Evolutionary conservation across 371 early-diverging fungal species (phyloP), one percentile per base, ranked within the genome.

Genomic region (Ordospora pajunii): DNA sequence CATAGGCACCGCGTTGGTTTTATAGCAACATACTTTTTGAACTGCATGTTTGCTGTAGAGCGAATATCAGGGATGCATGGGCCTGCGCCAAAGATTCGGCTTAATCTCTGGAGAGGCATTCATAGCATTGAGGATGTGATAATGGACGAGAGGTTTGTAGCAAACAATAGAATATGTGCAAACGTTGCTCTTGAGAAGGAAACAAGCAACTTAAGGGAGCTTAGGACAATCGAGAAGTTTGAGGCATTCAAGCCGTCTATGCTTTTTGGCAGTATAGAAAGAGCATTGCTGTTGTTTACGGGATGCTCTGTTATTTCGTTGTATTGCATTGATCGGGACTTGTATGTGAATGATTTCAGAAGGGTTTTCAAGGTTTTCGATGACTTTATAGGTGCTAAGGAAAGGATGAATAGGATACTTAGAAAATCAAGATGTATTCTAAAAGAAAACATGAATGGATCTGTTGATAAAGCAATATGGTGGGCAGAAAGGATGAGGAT

Each of bases 401-500:
- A 27, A 12, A 32, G 58, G 66, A 65, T 54, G 17, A 70, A 46
- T n/a, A 25, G 43, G n/a, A 73, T 79, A 45, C 32, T 71, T 1
- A 43, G 17, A 11, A 50, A 37, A 37, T 75, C 67, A 3, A 75
- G 58, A 25, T 22, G 51, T 11, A 72, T 70, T 52, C 23, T 75
- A n/a, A 53, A 50, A 49, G 54, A 49, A 27, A 77, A 77, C 27
- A 63, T 51, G 40, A 14, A 23, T 17, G 70, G 6, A 9, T 11
- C 27, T 1, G 53, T 44, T 19, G 53, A 67, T 22, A 69, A 65
- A 68, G 62, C 37, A 49, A 74, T 1, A 19, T 80, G 80, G 80
- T 80, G 76, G 80, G 40, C 32, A 12, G 40, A 76, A 32, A 72
- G 80, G 67, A 66, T 62, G 12, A 45, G 42, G 43, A 51, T 80